Evolutionary conservation across 106 monocot genomes (phyloP), one percentile per base, ranked within the genome.

Genomic region (Apostasia shenzhenica): DNA sequence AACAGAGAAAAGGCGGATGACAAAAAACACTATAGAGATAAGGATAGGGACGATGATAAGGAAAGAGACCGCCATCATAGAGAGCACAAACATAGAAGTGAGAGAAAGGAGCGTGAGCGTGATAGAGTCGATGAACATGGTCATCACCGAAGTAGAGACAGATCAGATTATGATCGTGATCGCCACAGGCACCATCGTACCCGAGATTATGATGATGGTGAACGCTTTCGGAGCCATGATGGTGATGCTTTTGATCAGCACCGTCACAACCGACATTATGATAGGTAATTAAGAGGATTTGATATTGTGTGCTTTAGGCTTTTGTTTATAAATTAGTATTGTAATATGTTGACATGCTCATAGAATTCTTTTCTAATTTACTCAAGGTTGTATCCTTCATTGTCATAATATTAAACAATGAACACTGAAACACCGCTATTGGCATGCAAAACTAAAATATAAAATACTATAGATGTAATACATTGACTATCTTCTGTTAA

Each of bases 141-240:
- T 45, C 62, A 5, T 62, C 45, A 62, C 13, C 62, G 44, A 45
- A 62, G 62, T 8, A 43, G 62, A 45, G 41, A 8, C 45, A 62
- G 62, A 62, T 62, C 44, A 62, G 62, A 62, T 62, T 45, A 62
- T 44, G 62, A 45, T 12, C 62, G 44, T 45, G 45, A 45, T 62
- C 62, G 13, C 62, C 62, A 62, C 45, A 11, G 45, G 4, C 62
- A 13, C 6, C 45, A n/a, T 45, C 62, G 6, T 62, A 62, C 45
- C 45, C 45, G 39, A 62, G 62, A 45, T 45, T 45, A 45, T 45
- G 62, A 62, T 62, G 13, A 4, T 13, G 43, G 13, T n/a, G 62
- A 62, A 62, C 44, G 45, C 0, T 8, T 44, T 45, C 62, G 14
- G 0, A 1, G 62, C 4, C 45, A 9, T 62, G 62, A 62, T 62